Percentiles rank a stretch among this genome's conserved stretches.
These are phyloP conservation scores for Ceratobasidium sp. DNA, from an alignment of 1,284 basidiomycete species.

Conservation along the genomic window DNA sequence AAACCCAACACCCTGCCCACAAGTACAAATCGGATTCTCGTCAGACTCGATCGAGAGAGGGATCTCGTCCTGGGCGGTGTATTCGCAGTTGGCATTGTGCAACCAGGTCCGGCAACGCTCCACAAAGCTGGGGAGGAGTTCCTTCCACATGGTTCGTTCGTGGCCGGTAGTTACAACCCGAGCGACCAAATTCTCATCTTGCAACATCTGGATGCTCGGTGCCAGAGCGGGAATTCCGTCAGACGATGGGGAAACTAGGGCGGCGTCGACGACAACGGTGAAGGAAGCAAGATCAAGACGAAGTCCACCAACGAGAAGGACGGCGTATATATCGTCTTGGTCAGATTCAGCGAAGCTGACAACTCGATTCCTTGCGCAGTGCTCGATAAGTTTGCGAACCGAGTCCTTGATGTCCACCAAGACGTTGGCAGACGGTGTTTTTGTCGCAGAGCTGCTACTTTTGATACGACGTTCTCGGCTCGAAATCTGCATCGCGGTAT, in stretches of 20 bases:
- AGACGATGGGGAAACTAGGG: constrained; percentile 57
- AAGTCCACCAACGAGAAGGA: constrained; percentile 61
- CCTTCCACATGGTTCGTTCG: not conserved
- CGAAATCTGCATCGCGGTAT: constrained; percentile 54
- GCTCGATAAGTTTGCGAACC: constrained; percentile 53
- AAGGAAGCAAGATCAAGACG: constrained; percentile 62
- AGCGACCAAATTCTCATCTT: not conserved
- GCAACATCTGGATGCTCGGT: not conserved
- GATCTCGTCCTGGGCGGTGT: not conserved
- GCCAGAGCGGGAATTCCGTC: constrained; percentile 29
- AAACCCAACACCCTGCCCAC: constrained; percentile 12
- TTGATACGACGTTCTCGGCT: constrained; percentile 52
- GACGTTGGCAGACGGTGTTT: constrained; percentile 7
- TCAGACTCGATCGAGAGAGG: not conserved
- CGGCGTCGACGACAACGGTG: constrained; percentile 63
- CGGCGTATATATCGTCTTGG: constrained; percentile 53
- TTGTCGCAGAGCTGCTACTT: constrained; percentile 50
- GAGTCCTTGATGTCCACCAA: constrained; percentile 52
- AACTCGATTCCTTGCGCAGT: constrained; percentile 48
- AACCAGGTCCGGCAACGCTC: constrained; percentile 8
- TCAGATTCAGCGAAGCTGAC: constrained; percentile 55
- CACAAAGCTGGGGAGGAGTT: constrained; percentile 4
- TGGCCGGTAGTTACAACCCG: not conserved
- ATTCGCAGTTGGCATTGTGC: constrained; percentile 18
- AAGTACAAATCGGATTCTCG: not conserved